phyloP scores from a whole-genome alignment of 345 rosid genomes.

The Erodium maritimum region DNA sequence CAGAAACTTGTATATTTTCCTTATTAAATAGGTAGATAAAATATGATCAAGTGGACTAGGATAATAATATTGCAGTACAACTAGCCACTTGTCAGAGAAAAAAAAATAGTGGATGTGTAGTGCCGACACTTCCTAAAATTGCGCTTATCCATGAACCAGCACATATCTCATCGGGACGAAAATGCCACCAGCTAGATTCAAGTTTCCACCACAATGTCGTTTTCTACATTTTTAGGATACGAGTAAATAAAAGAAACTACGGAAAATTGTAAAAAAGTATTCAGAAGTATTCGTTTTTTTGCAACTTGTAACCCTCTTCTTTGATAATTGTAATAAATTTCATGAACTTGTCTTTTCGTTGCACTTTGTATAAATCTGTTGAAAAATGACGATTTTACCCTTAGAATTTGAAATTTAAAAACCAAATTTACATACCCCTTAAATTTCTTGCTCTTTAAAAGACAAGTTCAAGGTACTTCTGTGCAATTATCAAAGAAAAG shows the following conservation, averaged over 20 bases:
- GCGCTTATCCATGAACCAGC: conserved; percentile 6
- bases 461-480: no score
- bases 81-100: conserved; percentile 15
- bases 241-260: neutral
- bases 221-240: neutral
- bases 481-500: no score
- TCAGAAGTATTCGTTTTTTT: no score
- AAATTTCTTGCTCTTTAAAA: no score
- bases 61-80: conserved; percentile 13
- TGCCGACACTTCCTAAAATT: conserved; percentile 8
- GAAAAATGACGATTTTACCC: no score
- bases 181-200: neutral
- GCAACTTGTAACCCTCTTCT: no score
- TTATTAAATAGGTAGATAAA: neutral
- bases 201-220: conserved; percentile 2
- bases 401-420: no score
- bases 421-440: no score
- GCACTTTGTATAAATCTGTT: no score
- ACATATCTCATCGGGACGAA: conserved; percentile 2
- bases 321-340: no score
- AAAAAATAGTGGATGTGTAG: conserved; percentile 11
- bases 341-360: no score
- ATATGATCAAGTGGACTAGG: conserved; percentile 1
- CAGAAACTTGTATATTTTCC: neutral
- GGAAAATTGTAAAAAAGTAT: no score